phyloP scores from a whole-genome alignment of 1,284 basidiomycete species.

The Exsudoporus floridanus region DNA sequence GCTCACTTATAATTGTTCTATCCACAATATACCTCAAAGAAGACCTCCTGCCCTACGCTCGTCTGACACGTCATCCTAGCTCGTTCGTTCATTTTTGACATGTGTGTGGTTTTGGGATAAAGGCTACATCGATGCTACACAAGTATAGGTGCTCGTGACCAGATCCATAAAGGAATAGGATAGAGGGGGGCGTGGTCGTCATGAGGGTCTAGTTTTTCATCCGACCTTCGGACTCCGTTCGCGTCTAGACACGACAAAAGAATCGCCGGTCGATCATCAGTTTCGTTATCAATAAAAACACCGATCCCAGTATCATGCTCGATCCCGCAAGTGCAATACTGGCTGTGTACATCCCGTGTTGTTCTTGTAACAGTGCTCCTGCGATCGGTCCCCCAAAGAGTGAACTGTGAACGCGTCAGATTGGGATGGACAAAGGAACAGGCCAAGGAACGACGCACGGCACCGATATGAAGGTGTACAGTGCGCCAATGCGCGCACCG shows the following conservation, averaged over 20 bases:
- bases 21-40: conserved; percentile 34
- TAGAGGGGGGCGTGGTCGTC: not conserved
- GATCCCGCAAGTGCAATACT: conserved; percentile 60
- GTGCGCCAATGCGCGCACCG: conserved; percentile 57
- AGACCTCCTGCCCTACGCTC: conserved; percentile 10
- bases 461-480: conserved; percentile 62
- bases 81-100: conserved; percentile 4
- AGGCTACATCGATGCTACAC: conserved; percentile 33
- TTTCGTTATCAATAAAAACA: conserved; percentile 51
- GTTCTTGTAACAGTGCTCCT: conserved; percentile 48
- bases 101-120: conserved; percentile 20
- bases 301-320: conserved; percentile 54
- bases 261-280: conserved; percentile 44
- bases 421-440: not conserved
- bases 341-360: conserved; percentile 48
- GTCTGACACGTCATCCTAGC: conserved; percentile 3
- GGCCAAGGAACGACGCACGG: conserved; percentile 49
- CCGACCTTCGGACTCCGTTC: not conserved
- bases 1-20: conserved; percentile 25
- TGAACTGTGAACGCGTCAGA: conserved; percentile 39
- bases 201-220: not conserved
- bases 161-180: conserved; percentile 10
- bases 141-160: conserved; percentile 15
- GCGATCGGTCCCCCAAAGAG: conserved; percentile 60
- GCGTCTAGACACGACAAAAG: conserved; percentile 29